Base-by-base conservation (phyloP, 768 basidiomycete genomes). In the Mycena alexandri region DNA sequence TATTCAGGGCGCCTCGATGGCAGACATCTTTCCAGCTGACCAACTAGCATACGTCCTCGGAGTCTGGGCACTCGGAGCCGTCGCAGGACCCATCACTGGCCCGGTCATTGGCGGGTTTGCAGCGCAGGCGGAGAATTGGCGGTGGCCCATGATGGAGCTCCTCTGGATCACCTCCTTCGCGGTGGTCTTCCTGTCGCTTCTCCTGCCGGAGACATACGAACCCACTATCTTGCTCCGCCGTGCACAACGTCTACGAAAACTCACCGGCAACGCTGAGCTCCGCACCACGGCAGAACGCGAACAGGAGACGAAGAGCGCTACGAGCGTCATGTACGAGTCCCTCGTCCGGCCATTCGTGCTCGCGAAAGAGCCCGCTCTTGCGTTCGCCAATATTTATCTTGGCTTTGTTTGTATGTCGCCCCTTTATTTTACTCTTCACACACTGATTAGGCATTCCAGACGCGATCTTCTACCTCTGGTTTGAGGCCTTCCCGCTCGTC, bases 91-190 rank as follows among this genome's bases (percentile, higher is more conserved):
- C 38, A 38, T 38, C 38, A 38, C 38, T 38, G 38, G 38, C 38
- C 38, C 38, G 38, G 38, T 38, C 10, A 38, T 38, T 14, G 38
- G 38, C 14, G 38, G 43, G 7, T 79, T 79, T 60, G 75, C 75
- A 2, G 75, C 73, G 12, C 71, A 77, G 54, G 68, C 62, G 24
- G 65, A 79, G 42, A 68, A 73, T 13, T 79, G 79, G 79, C 64
- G 65, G 13, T 79, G 79, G 78, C 77, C 79, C 14, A 72, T 76
- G 46, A 77, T 74, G 72, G 75, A 75, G 63, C 65, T 79, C 33
- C 48, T 79, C 43, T 79, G 78, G 78, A 67, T 79, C 29, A 74
- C 74, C 1, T 64, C 71, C 9, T 62, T 69, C 13, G 53, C 76
- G 8, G 44, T 78, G 41, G 60, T 73, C 8, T 54, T 79, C 17